phyloP scores from a whole-genome alignment of 2,329 filamentous ascomycete genomes.

The Beauveria asiatica region DNA sequence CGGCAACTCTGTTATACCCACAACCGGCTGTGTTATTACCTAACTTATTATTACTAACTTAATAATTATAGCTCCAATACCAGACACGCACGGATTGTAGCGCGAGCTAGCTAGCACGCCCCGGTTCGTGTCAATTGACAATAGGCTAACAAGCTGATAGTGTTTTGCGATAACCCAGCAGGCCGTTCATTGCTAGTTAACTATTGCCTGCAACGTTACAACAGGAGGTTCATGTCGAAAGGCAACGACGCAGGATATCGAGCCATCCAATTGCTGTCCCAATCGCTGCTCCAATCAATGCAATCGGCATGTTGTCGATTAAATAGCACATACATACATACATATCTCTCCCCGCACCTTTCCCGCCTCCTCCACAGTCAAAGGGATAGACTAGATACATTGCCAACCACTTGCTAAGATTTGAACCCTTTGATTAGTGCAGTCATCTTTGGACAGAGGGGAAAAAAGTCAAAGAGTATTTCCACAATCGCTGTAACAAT shows the following conservation, averaged over 20 bases:
- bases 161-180: too few species aligned
- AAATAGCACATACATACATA: too few species aligned
- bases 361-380: too few species aligned
- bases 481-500: background rate
- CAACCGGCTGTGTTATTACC: too few species aligned
- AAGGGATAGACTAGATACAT: background rate
- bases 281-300: background rate
- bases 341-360: background rate
- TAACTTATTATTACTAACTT: too few species aligned
- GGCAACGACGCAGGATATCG: background rate
- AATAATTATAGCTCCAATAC: too few species aligned
- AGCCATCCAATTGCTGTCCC: background rate
- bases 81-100: too few species aligned
- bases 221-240: background rate
- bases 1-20: too few species aligned
- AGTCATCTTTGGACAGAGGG: background rate
- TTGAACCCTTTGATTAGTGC: background rate
- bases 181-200: background rate
- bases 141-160: background rate
- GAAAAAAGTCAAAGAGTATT: background rate
- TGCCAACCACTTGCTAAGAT: background rate
- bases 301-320: background rate
- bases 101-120: background rate
- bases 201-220: conserved; percentile 1
- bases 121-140: background rate